Conservation (phyloP, 768 basidiomycete species). For the Suillus hirtellus region DNA sequence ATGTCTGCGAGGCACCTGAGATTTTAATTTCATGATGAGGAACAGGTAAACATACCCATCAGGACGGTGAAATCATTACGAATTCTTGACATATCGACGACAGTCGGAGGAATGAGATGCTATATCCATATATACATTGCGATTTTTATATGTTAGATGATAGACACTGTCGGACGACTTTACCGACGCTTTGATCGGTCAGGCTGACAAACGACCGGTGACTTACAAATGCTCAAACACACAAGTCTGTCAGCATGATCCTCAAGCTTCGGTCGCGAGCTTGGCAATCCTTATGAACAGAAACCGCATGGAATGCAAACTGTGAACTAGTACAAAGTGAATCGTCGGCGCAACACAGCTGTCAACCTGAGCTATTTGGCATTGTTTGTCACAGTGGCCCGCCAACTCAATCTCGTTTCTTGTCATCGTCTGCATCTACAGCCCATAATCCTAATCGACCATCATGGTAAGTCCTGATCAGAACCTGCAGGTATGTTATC, state of each 20-base stretch:
- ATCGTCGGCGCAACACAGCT: too few relatives aligned
- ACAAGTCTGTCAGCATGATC: background rate
- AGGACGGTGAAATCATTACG: slow-evolving; percentile 1
- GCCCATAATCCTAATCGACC: slow-evolving; percentile 36
- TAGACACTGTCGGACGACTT: background rate
- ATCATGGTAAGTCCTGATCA: slow-evolving; percentile 52
- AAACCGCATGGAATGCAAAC: background rate
- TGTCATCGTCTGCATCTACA: slow-evolving; percentile 18
- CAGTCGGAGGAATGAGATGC: background rate
- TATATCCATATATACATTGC: background rate
- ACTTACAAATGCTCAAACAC: too few relatives aligned
- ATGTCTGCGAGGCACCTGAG: slow-evolving; percentile 43
- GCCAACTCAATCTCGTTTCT: slow-evolving; percentile 8
- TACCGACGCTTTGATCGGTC: background rate
- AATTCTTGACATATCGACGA: background rate
- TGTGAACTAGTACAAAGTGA: background rate
- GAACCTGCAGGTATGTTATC: background rate
- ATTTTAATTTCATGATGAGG: slow-evolving; percentile 12
- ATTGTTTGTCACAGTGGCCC: background rate
- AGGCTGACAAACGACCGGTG: too few relatives aligned
- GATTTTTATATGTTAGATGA: background rate
- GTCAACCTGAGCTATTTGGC: background rate
- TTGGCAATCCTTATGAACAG: too few relatives aligned
- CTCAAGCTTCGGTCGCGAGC: background rate
- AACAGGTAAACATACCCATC: background rate